Evolutionary conservation across 1,284 basidiomycete genomes (phyloP), one percentile per base, ranked within the genome.

Genomic region (Coniferiporia sulphurascens): DNA sequence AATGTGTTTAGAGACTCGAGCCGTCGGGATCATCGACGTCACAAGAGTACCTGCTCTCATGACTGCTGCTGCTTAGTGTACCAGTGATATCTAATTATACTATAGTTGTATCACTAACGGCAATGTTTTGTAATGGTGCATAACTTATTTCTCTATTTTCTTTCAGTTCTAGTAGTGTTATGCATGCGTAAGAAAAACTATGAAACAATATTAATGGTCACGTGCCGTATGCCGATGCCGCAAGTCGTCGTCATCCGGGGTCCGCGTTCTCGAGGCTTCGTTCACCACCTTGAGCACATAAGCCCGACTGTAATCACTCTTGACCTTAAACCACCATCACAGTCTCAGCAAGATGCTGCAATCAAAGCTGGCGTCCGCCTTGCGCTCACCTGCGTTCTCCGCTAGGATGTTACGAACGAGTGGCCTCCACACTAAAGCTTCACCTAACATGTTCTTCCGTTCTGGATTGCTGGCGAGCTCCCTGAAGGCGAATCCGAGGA

Each of bases 1-100:
- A 35, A 55, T 74, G 55, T 74, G 74, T 36, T 70, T 75, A 65
- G 73, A 75, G 57, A 69, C 73, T 59, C 71, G 65, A 57, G 64
- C 67, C 3, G 73, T 75, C 13, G 72, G 66, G 4, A 63, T 75
- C 10, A 61, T 74, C 54, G 74, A 74, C 55, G 70, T 72, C 8
- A 56, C 66, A 3, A 73, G 64, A 50, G 51, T 74, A 22, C 65
- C 62, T 22, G 60, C 52, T 51, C 56, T 59, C 41, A 44, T 48
- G 57, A 12, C 44, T 27, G 17, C 22, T 19, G 34, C 15, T 34
- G 49, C 21, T 44, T 46, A 27, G 44, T 45, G 38, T 13, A 22
- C 34, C 7, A n/a, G 35, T 35, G 48, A 36, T 57, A 4, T 46
- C 10, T 17, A 36, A 35, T 13, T 44, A 43, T 57, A 51, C 44